These are phyloP conservation scores for Tylopilus vinaceipallidus DNA, from an alignment of 768 basidiomycete genomes.

Conservation along the genomic window DNA sequence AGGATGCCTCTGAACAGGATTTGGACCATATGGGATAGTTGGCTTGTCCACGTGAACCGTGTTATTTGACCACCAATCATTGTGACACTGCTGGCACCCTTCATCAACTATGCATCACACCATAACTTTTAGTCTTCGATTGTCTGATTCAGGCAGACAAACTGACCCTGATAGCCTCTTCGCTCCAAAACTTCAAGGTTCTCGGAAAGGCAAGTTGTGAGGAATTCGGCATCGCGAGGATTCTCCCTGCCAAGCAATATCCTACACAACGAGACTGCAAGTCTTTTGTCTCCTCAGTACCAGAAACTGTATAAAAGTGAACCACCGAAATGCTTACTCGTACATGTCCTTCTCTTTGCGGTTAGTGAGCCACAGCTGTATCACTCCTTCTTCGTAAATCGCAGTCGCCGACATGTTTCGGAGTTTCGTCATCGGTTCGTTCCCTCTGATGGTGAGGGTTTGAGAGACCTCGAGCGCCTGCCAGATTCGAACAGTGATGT, in stretches of 20 bases:
- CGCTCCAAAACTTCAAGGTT: slow-evolving; percentile 77
- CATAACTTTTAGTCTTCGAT: slow-evolving; percentile 6
- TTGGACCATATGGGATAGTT: no score
- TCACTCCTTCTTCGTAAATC: slow-evolving; percentile 46
- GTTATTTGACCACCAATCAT: no score
- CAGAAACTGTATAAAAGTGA: background rate
- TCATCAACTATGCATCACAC: slow-evolving; percentile 62
- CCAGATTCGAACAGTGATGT: slow-evolving; percentile 66
- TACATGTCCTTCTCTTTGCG: slow-evolving; percentile 79
- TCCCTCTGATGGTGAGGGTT: slow-evolving; percentile 49
- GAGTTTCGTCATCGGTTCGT: slow-evolving; percentile 41
- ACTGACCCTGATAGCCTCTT: slow-evolving; percentile 75
- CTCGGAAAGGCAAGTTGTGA: slow-evolving; percentile 89
- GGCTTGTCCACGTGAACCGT: no score
- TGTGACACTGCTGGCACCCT: background rate
- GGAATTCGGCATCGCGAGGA: slow-evolving; percentile 79
- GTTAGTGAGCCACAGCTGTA: slow-evolving; percentile 70
- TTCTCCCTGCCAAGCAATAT: slow-evolving; percentile 71
- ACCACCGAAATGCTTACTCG: slow-evolving; percentile 49
- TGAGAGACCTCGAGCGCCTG: slow-evolving; percentile 60
- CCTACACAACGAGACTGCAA: slow-evolving; percentile 78
- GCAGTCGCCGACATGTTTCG: slow-evolving; percentile 72
- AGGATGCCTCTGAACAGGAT: no score
- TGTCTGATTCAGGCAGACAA: background rate
- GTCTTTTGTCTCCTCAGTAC: slow-evolving; percentile 43